Base-by-base conservation (phyloP, 2,329 filamentous ascomycete genomes). In the Aspergillus nomiae region DNA sequence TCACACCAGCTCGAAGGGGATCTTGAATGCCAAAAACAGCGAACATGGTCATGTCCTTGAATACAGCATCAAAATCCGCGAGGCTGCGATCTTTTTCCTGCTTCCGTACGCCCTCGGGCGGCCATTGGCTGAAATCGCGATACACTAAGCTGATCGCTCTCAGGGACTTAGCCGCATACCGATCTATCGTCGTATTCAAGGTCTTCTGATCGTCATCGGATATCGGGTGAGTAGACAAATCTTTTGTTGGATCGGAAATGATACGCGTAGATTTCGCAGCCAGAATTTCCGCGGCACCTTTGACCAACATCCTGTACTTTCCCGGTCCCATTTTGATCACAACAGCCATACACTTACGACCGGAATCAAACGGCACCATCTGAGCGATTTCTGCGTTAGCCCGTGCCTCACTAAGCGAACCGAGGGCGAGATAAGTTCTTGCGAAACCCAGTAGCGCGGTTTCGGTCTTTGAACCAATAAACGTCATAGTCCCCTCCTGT, bases 121-220 rank as follows among this genome's bases (percentile, higher is more conserved):
- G 93, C 93, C 93, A 97, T 59, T 86, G 85, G 28, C 91, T 86
- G 68, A 95, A 96, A 70, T 97, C 93, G 61, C 89, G 90, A 78
- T 92, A 96, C 59, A 92, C 84, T 66, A 96, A 85, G 50, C 89
- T 92, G 69, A 97, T 96, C 1, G 93, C 96, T 66, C 93, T 87
- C 36, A 97, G 84, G 9, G 92, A 96, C 21, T 90, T 86, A 30
- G 86, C 87, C 11, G 93, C 93, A 74, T 96, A 97, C 54, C 84
- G 86, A 65, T 89, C 87, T 69, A 96, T 96, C 55, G 92, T 82
- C 26, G 83, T 80, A 67, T 86, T 85, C 66, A 97, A 75, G 2
- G 81, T 83, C 43, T 86, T 80, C 34, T 84, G 82, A 67, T 89
- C 86, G 16, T 86, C 82, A 1, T 81, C 77, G 1, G 85, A 86